Base-by-base conservation (phyloP, 371 early-diverging fungal genomes). In the Mortierella sp. region DNA sequence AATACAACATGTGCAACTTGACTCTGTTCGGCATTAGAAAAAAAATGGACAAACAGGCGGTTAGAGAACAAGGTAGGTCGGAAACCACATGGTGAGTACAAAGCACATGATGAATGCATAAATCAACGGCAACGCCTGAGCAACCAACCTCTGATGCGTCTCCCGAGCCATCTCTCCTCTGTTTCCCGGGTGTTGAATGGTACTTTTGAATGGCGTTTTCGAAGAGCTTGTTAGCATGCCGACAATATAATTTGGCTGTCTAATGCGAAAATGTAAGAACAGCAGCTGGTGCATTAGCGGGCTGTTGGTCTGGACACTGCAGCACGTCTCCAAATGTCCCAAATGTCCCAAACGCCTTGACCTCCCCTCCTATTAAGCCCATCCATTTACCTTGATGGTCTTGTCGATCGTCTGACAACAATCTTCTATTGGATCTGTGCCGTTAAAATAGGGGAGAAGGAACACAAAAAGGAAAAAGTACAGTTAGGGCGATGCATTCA, bases 211-310 rank as follows among this genome's bases (percentile, higher is more conserved):
- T 63, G 8, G 64, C 52, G 9, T 63, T 68, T 23, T 75, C 75
- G 17, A 54, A 64, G 3, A 75, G 60, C 17, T 58, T 75, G 39
- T 64, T 60, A 14, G 68, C 67, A 37, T 75, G 75, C 12, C 75
- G 63, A 34, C 67, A 75, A 47, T 68, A 75, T 27, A 75, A 55
- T 43, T 75, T 75, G 39, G 75, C 69, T 48, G 63, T 46, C 75
- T 75, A 66, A 39, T 49, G 32, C 23, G 41, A 43, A 53, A 51
- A 39, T 6, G 23, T 14, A 27, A 56, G 17, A 19, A 8, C 41
- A 53, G 6, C 28, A 37, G 19, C 34, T 17, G 26, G 34, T n/a
- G 42, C 23, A 17, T 50, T 34, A 43, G n/a, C n/a, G n/a, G n/a
- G n/a, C n/a, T n/a, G n/a, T n/a, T n/a, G n/a, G n/a, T n/a, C n/a